These are phyloP conservation scores for Lanzia echinophila DNA, from an alignment of 2,329 filamentous ascomycete genomes.

Conservation along the genomic window DNA sequence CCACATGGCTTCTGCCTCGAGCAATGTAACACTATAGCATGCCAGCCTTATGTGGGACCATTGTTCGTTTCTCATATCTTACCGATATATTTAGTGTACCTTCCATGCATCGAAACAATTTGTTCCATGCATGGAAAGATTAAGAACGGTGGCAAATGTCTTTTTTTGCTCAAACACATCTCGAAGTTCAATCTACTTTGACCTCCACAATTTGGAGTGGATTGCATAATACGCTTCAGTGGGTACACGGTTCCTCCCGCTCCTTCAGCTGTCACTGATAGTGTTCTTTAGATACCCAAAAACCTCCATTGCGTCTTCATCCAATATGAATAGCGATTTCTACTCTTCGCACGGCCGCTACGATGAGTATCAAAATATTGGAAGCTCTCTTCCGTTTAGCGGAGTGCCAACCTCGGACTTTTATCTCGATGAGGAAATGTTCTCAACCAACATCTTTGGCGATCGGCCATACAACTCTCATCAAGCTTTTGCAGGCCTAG, in stretches of 20 bases:
- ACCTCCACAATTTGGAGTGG: too few species aligned
- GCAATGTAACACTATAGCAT: background rate
- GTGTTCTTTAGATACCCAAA: too few species aligned
- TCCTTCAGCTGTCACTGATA: background rate
- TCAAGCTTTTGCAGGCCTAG: background rate
- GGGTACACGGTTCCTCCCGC: too few species aligned
- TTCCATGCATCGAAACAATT: background rate
- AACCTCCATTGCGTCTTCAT: too few species aligned
- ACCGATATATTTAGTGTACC: background rate
- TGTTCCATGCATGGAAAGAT: background rate
- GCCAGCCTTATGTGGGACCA: background rate
- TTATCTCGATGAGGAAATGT: slow-evolving; percentile 3
- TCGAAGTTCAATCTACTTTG: background rate
- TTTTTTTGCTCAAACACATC: background rate
- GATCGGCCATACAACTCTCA: background rate
- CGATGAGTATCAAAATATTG: background rate
- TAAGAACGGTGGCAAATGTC: background rate
- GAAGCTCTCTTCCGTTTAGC: background rate
- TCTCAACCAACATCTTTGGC: background rate
- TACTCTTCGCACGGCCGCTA: background rate
- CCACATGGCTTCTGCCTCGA: slow-evolving; percentile 1
- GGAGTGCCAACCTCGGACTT: background rate
- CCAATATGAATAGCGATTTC: background rate
- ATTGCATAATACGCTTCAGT: too few species aligned
- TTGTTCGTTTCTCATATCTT: background rate